These are phyloP conservation scores for Histomonas meleagridis DNA, from an alignment of 208 protist species.

Conservation along the genomic window DNA sequence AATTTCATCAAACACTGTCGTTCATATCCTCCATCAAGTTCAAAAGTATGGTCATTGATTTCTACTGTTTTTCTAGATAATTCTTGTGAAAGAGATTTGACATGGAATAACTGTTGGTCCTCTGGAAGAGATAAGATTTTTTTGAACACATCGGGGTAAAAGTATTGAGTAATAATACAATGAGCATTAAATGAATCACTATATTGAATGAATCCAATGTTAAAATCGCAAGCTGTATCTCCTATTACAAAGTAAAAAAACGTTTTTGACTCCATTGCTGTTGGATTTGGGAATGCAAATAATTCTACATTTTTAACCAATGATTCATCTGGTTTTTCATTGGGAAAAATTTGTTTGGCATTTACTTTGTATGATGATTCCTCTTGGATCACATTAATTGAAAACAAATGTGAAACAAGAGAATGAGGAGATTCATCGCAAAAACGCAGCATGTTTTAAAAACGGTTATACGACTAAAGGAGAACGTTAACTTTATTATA, in stretches of 20 bases:
- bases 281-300: background rate
- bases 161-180: background rate
- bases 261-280: background rate
- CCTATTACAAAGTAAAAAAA: constrained; percentile 16
- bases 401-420: background rate
- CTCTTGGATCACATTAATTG: background rate
- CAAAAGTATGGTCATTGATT: background rate
- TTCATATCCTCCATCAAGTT: background rate
- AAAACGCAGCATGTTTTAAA: background rate
- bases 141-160: background rate
- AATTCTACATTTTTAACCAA: background rate
- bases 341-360: background rate
- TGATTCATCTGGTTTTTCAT: background rate
- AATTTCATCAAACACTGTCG: background rate
- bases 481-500: too few species aligned
- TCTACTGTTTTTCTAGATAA: background rate
- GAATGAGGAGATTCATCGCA: background rate
- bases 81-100: background rate
- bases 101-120: background rate
- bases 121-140: background rate
- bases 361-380: background rate
- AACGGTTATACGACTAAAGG: too few species aligned
- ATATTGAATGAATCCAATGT: background rate
- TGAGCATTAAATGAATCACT: background rate
- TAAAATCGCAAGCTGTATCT: background rate